Evolutionary conservation across 345 rosid species (phyloP).

Genomic region (Crucihimalaya himalaica): DNA sequence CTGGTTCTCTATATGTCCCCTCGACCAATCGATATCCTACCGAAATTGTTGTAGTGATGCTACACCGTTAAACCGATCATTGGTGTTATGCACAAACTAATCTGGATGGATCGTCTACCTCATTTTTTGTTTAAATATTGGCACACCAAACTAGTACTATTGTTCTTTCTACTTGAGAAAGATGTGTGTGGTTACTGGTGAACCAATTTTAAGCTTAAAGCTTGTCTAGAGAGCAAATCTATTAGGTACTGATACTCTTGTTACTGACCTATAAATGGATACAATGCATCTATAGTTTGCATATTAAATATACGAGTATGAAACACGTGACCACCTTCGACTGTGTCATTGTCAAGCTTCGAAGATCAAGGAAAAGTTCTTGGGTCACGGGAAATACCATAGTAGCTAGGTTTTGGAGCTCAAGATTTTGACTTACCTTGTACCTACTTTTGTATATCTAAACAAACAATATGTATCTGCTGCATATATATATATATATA

Average conservation of each 20-base stretch:
- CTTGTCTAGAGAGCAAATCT: neutral
- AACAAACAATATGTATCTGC: neutral
- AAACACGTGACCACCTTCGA: conserved; percentile 34
- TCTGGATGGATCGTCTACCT: neutral
- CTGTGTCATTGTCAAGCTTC: conserved; percentile 33
- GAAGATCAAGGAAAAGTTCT: conserved; percentile 34
- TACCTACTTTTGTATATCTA: conserved; percentile 4
- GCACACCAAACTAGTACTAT: neutral
- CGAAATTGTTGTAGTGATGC: neutral
- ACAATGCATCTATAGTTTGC: conserved; percentile 10
- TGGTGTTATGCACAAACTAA: neutral
- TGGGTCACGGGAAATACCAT: conserved; percentile 40
- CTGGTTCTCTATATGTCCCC: neutral
- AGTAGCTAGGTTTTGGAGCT: conserved; percentile 37
- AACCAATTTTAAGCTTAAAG: neutral
- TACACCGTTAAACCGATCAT: neutral
- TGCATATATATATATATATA: neutral
- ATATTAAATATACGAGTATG: conserved; percentile 18
- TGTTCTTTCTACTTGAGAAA: conserved; percentile 8
- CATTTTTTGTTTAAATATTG: neutral
- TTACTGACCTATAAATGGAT: neutral
- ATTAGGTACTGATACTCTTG: conserved; percentile 15
- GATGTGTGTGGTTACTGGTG: conserved; percentile 1
- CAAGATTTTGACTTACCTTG: conserved; percentile 36
- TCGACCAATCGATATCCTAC: neutral